Percentiles rank a stretch among this genome's conserved stretches.
Evolutionary conservation across 2,329 filamentous ascomycete species (phyloP).

Genomic region (Cladophialophora exuberans): DNA sequence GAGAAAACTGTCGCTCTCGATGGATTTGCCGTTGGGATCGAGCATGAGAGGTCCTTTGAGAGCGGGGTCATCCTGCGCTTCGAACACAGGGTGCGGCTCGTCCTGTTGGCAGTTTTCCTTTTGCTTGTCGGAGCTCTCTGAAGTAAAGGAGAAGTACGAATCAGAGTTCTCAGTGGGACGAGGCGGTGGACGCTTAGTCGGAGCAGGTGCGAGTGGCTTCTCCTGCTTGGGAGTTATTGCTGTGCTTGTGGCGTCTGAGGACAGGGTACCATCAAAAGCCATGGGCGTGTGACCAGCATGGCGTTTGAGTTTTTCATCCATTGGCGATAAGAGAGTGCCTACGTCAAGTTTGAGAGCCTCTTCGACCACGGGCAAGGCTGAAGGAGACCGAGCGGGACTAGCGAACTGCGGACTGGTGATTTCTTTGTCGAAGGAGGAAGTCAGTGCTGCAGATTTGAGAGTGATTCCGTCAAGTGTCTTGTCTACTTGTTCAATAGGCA

Average conservation of each 20-base stretch:
- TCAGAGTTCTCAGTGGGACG: slow-evolving; percentile 44
- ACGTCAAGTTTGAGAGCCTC: slow-evolving; percentile 37
- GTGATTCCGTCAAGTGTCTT: slow-evolving; percentile 52
- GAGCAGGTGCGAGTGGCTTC: slow-evolving; percentile 39
- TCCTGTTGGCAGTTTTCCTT: slow-evolving; percentile 15
- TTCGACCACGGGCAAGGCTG: slow-evolving; percentile 29
- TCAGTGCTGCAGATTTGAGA: slow-evolving; percentile 49
- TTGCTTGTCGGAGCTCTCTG: slow-evolving; percentile 4
- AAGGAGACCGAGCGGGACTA: slow-evolving; percentile 34
- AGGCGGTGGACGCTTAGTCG: slow-evolving; percentile 33
- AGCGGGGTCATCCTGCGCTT: slow-evolving; percentile 47
- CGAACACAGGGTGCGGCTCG: slow-evolving; percentile 20
- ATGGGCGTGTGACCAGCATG: slow-evolving; percentile 52
- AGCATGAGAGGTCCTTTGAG: slow-evolving; percentile 49
- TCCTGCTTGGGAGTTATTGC: slow-evolving; percentile 36
- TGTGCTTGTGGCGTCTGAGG: slow-evolving; percentile 32
- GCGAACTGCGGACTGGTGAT: slow-evolving; percentile 48
- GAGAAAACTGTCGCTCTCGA: slow-evolving; percentile 43
- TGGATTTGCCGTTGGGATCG: slow-evolving; percentile 45
- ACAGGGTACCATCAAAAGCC: slow-evolving; percentile 43
- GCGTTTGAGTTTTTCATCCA: slow-evolving; percentile 44
- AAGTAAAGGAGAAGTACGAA: slow-evolving; percentile 43
- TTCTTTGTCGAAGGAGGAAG: slow-evolving; percentile 47
- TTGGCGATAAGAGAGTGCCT: slow-evolving; percentile 37
- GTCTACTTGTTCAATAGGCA: slow-evolving; percentile 51